phyloP scores from a whole-genome alignment of 2,329 filamentous ascomycete genomes.

The Penicillium sp. region DNA sequence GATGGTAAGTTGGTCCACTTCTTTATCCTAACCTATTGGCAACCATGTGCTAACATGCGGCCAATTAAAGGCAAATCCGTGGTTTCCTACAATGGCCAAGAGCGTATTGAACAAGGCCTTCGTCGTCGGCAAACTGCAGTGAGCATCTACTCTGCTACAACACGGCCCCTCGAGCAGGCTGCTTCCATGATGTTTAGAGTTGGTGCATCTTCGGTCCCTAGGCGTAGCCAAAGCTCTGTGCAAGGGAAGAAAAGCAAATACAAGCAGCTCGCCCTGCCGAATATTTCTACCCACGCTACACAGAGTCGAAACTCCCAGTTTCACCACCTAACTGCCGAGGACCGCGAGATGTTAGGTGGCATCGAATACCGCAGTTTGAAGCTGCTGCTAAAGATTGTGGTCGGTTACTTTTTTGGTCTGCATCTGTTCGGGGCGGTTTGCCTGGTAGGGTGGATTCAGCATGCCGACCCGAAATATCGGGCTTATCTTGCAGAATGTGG shows the following conservation, averaged over 20 bases:
- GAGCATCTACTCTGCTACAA: not conserved
- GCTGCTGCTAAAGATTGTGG: not conserved
- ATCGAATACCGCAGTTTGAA: not conserved
- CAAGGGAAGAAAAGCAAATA: not conserved
- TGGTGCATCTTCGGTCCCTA: not conserved
- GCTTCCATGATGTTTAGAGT: not conserved
- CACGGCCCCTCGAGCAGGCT: not conserved
- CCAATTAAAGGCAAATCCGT: no score
- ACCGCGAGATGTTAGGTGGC: not conserved
- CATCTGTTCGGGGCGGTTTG: conserved; percentile 50
- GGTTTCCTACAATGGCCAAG: no score
- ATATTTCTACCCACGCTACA: not conserved
- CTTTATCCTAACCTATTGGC: not conserved
- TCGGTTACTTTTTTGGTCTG: conserved; percentile 28
- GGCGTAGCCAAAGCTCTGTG: not conserved
- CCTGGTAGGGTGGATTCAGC: conserved; percentile 50
- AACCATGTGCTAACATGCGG: no score
- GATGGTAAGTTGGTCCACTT: not conserved
- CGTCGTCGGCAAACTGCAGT: no score
- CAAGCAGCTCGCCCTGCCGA: not conserved
- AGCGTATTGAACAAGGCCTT: no score
- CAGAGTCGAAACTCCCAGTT: not conserved
- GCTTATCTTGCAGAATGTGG: conserved; percentile 42
- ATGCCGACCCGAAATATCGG: conserved; percentile 42
- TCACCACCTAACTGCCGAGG: not conserved